Evolutionary conservation across 768 basidiomycete species (phyloP), one percentile per base, ranked within the genome.

Genomic region (Tubosaeta sp.): DNA sequence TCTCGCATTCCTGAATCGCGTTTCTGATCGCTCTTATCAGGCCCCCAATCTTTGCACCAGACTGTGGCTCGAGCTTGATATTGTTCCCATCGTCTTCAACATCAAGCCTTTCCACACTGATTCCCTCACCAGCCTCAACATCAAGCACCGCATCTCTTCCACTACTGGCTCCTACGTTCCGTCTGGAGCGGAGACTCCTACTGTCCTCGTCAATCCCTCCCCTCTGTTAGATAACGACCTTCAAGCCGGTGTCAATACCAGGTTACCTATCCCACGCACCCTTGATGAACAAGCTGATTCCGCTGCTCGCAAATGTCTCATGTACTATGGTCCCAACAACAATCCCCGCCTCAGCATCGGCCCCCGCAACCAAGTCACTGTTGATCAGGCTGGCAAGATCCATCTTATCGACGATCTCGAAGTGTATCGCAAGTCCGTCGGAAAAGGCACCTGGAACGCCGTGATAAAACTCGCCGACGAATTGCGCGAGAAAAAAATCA

Each of bases 231-330:
- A 63, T 47, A 64, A 58, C 72, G 67, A 67, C 67, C 52, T 71
- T 68, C 55, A 80, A 50, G 65, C 75, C 4, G 78, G 76, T 27
- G 73, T 81, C 34, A 67, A 74, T 25, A 80, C 76, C 31, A 82
- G 78, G 53, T 74, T 91, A 16, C 88, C 88, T 25, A 85, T 90
- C 50, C 79, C 79, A 4, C 84, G 88, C 55, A 89, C 86, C 16
- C 72, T 90, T 16, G 88, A 89, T 56, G 88, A 91, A 61, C 90
- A 91, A 68, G 86, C 88, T 27, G 90, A 93, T 62, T 89, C 88
- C 34, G 90, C 88, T 6, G 90, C 85, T 32, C 85, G 90, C 65
- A 92, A 92, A 66, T 84, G 83, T 61, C 69, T 91, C 66, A 85
- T 91, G 86, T 82, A 85, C 69, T 90, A 81, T 59, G 88, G 88